phyloP scores from a whole-genome alignment of 108 stramenopile species.

The Discostella stelligeroides region DNA sequence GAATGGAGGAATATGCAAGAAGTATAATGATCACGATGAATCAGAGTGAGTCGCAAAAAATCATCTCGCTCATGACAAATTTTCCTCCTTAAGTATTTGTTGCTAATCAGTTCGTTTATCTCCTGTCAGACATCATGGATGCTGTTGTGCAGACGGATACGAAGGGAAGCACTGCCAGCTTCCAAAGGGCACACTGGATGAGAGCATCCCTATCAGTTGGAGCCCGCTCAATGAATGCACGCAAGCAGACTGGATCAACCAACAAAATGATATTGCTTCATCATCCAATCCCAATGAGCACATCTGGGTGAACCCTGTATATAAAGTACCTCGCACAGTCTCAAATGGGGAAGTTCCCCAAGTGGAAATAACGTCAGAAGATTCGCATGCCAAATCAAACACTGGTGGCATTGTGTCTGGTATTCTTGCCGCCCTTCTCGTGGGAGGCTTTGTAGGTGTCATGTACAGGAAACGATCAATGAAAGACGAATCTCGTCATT shows the following conservation, averaged over 20 bases:
- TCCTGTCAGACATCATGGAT: slow-evolving; percentile 33
- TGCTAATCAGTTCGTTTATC: background rate
- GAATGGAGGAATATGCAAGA: slow-evolving; percentile 45
- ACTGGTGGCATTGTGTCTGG: slow-evolving; percentile 20
- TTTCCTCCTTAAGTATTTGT: background rate
- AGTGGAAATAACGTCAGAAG: background rate
- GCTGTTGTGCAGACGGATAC: slow-evolving; percentile 45
- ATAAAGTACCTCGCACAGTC: slow-evolving; percentile 1
- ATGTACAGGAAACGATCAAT: slow-evolving; percentile 22
- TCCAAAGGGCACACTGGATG: slow-evolving; percentile 30
- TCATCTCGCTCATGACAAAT: background rate
- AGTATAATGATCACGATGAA: slow-evolving; percentile 26
- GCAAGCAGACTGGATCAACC: background rate
- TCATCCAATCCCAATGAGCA: slow-evolving; percentile 10
- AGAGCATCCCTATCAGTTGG: slow-evolving; percentile 26
- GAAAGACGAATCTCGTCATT: slow-evolving; percentile 8
- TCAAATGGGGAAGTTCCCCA: background rate
- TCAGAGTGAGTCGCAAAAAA: slow-evolving; percentile 8
- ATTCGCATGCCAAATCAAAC: slow-evolving; percentile 5
- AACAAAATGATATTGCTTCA: background rate
- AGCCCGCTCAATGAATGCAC: slow-evolving; percentile 35
- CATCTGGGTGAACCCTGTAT: slow-evolving; percentile 18
- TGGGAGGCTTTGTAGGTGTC: slow-evolving; percentile 15
- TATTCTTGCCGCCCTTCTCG: slow-evolving; percentile 4
- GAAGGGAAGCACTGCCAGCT: slow-evolving; percentile 46